Conservation (phyloP, 495 filamentous ascomycete genomes). For the Penicillium chermesinum region DNA sequence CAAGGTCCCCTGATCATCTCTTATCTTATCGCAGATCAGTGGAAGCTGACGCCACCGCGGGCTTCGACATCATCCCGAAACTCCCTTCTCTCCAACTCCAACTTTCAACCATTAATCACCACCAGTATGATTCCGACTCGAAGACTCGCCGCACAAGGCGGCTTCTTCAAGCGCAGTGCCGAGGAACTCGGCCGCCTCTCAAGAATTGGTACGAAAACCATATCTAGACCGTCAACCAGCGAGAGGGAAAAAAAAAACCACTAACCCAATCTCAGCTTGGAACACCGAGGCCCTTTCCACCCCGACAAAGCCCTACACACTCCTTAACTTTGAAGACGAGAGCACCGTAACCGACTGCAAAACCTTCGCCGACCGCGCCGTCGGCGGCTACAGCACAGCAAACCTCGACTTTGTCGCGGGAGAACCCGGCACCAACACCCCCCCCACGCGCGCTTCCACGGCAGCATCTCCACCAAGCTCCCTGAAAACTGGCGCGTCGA, state of each 20-base stretch:
- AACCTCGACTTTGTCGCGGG: slow-evolving; percentile 61
- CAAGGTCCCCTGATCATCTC: not conserved
- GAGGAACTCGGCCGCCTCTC: slow-evolving; percentile 61
- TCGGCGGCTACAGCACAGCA: slow-evolving; percentile 77
- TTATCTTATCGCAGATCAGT: slow-evolving; percentile 19
- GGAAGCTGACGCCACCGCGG: slow-evolving; percentile 12
- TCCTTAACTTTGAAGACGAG: slow-evolving; percentile 58
- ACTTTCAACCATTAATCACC: not conserved
- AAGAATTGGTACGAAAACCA: slow-evolving; percentile 48
- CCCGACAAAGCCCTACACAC: slow-evolving; percentile 44
- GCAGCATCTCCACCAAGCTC: slow-evolving; percentile 79
- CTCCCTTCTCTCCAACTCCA: not conserved
- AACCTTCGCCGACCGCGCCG: slow-evolving; percentile 76
- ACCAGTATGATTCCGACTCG: slow-evolving; percentile 42
- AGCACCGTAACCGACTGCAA: slow-evolving; percentile 63
- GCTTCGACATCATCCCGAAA: slow-evolving; percentile 12
- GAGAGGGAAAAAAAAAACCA: slow-evolving; percentile 1
- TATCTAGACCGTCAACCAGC: not conserved
- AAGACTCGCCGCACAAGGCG: slow-evolving; percentile 42
- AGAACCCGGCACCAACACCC: slow-evolving; percentile 36
- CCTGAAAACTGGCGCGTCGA: slow-evolving; percentile 47
- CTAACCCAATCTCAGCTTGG: slow-evolving; percentile 33
- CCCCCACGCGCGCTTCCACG: slow-evolving; percentile 74
- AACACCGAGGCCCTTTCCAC: slow-evolving; percentile 45
- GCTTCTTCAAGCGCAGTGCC: slow-evolving; percentile 59